Conservation (phyloP, 768 basidiomycete genomes). For the Serendipita sp. region DNA sequence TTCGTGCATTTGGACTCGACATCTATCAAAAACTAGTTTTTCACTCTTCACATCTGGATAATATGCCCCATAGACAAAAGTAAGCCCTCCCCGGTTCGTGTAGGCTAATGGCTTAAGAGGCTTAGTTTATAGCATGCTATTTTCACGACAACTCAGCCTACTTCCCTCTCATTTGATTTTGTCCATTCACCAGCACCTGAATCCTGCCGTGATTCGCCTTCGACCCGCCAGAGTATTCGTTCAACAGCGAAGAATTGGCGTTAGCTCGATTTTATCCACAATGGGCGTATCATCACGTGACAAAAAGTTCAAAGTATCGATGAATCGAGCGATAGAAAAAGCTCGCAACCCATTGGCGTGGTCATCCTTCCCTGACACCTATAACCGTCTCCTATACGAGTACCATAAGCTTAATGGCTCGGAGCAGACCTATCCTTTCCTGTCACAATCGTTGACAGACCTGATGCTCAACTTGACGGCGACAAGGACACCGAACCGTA, state of each 20-base stretch:
- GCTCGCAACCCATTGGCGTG: background rate
- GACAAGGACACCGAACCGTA: background rate
- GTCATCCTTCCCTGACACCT: background rate
- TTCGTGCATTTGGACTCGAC: too few relatives aligned
- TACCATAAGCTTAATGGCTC: background rate
- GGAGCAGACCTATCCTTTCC: background rate
- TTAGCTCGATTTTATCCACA: background rate
- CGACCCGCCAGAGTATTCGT: background rate
- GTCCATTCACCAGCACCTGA: background rate
- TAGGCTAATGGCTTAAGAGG: too few relatives aligned
- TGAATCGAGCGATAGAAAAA: background rate
- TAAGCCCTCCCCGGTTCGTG: too few relatives aligned
- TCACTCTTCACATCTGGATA: too few relatives aligned
- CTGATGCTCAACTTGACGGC: background rate
- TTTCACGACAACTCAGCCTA: background rate
- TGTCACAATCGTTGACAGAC: background rate
- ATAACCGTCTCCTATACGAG: background rate
- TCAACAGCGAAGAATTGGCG: background rate
- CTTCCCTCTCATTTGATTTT: conserved; percentile 1
- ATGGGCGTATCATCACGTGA: background rate
- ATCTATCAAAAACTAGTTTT: too few relatives aligned
- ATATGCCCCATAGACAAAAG: too few relatives aligned
- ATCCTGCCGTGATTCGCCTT: background rate
- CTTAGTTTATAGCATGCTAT: background rate
- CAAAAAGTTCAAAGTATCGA: background rate